Evolutionary conservation across 331 rosid genomes (phyloP).

Genomic region (Rhamnella rubrinervis): DNA sequence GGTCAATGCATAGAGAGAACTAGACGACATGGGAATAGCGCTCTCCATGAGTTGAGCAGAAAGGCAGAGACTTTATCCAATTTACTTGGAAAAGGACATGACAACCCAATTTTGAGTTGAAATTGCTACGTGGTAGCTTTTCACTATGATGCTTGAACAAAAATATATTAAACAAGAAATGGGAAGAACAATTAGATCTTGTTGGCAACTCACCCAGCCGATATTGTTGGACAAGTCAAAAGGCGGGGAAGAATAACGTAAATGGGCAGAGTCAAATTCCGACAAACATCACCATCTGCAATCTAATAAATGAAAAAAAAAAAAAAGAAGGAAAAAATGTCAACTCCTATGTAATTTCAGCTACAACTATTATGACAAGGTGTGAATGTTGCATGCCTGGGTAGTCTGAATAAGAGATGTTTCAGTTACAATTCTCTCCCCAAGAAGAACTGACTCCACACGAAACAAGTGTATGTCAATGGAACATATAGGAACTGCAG

Average conservation of each 20-base stretch:
- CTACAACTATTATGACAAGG: neutral
- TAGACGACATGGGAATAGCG: no score
- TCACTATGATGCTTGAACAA: neutral
- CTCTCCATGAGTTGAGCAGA: neutral
- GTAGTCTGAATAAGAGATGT: constrained; percentile 81
- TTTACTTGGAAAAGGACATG: neutral
- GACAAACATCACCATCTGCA: constrained; percentile 92
- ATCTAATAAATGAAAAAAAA: constrained; percentile 44
- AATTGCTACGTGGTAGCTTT: constrained; percentile 4
- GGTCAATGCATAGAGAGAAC: no score
- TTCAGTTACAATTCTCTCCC: constrained; percentile 79
- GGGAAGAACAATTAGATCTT: neutral
- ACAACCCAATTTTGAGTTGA: neutral
- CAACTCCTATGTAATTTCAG: constrained; percentile 12
- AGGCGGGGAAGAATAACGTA: constrained; percentile 82
- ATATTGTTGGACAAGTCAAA: constrained; percentile 78
- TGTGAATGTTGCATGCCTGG: constrained; percentile 53
- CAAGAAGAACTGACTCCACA: constrained; percentile 82
- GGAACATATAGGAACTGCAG: constrained; percentile 74
- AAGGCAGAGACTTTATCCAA: neutral
- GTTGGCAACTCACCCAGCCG: constrained; percentile 71
- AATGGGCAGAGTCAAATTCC: constrained; percentile 66
- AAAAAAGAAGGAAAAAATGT: constrained; percentile 10
- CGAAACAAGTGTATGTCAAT: constrained; percentile 80
- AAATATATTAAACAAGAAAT: neutral